phyloP scores from a whole-genome alignment of 164 flowering plant genomes.

The Umbellularia californica region DNA sequence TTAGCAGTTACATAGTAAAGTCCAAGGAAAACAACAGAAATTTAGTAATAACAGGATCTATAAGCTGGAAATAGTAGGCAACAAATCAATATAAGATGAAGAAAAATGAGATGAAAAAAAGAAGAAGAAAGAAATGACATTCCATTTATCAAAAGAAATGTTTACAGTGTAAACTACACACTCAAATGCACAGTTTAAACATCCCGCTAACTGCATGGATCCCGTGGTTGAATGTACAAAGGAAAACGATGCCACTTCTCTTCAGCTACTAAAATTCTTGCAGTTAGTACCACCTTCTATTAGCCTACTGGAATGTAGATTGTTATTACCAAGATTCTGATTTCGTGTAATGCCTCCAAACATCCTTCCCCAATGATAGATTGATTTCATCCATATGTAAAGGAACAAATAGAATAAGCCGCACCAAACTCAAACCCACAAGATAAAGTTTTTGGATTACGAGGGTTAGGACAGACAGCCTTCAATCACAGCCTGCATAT shows the following conservation, averaged over 20 bases:
- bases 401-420: constrained; percentile 12
- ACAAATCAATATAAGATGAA: not conserved
- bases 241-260: not conserved
- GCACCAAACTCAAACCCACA: not conserved
- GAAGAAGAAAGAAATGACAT: not conserved
- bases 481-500: not conserved
- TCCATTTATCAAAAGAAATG: constrained; percentile 6
- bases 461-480: not conserved
- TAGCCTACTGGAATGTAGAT: not conserved
- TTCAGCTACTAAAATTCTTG: constrained; percentile 9
- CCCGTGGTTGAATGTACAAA: constrained; percentile 9
- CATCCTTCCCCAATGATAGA: constrained; percentile 1
- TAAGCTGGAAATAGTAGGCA: not conserved
- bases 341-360: not conserved
- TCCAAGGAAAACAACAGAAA: not conserved
- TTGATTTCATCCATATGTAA: not conserved
- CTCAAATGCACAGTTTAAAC: not conserved
- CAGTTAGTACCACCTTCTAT: constrained; percentile 10
- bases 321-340: not conserved
- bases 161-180: constrained; percentile 2
- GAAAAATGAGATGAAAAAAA: not conserved
- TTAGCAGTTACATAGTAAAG: not conserved
- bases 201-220: not conserved
- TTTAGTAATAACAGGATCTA: not conserved
- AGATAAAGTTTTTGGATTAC: not conserved